Conservation (phyloP, 768 basidiomycete species). For the Lactifluus volemus region DNA sequence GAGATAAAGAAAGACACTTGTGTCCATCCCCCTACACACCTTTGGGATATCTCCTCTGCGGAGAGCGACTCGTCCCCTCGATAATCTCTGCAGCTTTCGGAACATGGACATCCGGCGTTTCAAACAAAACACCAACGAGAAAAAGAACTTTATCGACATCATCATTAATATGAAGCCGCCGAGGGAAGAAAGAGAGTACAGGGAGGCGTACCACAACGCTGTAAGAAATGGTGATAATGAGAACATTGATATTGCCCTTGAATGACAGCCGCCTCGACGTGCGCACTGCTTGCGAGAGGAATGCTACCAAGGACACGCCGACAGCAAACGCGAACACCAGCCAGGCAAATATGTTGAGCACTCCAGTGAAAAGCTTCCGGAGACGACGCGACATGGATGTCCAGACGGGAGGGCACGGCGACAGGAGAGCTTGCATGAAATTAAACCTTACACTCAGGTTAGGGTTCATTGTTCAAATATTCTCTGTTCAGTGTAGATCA, state of each 20-base stretch:
- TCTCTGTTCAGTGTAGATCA: not conserved
- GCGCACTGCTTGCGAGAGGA: constrained; percentile 66
- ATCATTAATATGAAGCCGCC: not conserved
- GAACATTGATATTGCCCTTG: constrained; percentile 55
- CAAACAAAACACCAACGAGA: constrained; percentile 52
- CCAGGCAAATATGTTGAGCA: constrained; percentile 29
- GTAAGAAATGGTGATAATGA: constrained; percentile 66
- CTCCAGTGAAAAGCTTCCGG: constrained; percentile 7
- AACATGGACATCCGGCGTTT: constrained; percentile 64
- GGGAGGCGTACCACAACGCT: constrained; percentile 46
- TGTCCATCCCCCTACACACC: constrained; percentile 28
- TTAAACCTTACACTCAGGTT: constrained; percentile 4
- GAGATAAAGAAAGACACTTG: not conserved
- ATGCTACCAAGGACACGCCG: constrained; percentile 52
- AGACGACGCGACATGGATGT: constrained; percentile 6
- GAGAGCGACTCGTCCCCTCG: constrained; percentile 48
- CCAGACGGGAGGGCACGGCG: not conserved
- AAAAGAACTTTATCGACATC: constrained; percentile 33
- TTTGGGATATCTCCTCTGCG: constrained; percentile 50
- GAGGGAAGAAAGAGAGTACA: not conserved
- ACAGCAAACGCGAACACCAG: constrained; percentile 32
- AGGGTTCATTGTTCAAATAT: not conserved
- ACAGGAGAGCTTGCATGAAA: not conserved
- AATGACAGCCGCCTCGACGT: constrained; percentile 48
- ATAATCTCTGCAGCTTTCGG: constrained; percentile 55